These are phyloP conservation scores for Nicotiana undulata DNA, from an alignment of 257 asterid species.

Conservation along the genomic window DNA sequence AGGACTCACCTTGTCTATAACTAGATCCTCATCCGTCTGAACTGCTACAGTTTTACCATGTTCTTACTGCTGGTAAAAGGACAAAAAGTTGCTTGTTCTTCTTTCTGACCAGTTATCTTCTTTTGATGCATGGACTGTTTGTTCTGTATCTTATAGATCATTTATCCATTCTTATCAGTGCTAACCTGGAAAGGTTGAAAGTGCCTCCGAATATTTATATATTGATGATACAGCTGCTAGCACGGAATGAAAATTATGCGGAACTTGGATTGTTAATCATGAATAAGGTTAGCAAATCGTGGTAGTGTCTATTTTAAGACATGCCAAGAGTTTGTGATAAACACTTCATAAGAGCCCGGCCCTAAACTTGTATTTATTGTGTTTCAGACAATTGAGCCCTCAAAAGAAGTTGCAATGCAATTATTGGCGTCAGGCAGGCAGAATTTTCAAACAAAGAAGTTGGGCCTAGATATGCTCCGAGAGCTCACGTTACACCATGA, in stretches of 20 bases:
- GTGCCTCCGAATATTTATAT: conserved; percentile 58
- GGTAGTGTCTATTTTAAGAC: not conserved
- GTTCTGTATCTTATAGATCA: not conserved
- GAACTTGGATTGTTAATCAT: conserved; percentile 68
- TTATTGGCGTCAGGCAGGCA: conserved; percentile 73
- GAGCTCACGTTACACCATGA: conserved; percentile 75
- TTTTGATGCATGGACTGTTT: not conserved
- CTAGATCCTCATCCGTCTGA: not conserved
- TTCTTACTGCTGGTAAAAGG: not conserved
- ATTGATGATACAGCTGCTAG: conserved; percentile 73
- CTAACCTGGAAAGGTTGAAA: conserved; percentile 65
- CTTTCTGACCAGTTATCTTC: not conserved
- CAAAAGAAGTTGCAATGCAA: conserved; percentile 87
- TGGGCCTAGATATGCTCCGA: conserved; percentile 82
- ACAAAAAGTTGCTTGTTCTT: not conserved
- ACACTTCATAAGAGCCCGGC: conserved; percentile 5
- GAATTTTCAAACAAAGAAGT: conserved; percentile 60
- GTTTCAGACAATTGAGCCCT: conserved; percentile 86
- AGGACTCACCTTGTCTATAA: not conserved
- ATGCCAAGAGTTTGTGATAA: not conserved
- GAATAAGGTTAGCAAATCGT: conserved; percentile 53
- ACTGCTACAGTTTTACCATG: not conserved
- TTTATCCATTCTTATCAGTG: conserved; percentile 39
- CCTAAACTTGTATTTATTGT: conserved; percentile 10
- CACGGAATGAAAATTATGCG: conserved; percentile 65